Base-by-base conservation (phyloP, 306 rosid genomes). In the Neltuma alba region DNA sequence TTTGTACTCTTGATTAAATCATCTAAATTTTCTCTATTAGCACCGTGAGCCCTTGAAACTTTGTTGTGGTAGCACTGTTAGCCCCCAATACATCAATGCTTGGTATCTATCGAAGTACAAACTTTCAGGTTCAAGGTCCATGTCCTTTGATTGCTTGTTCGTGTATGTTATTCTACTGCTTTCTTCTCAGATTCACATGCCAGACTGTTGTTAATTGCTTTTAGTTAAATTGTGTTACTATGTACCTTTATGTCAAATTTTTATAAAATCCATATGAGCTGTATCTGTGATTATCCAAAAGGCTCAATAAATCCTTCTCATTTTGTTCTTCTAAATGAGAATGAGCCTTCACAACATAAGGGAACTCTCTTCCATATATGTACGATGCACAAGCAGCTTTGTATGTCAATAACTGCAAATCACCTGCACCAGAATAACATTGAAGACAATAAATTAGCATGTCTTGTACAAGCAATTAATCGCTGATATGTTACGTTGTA, bases 341-440 rank as follows among this genome's bases (percentile, higher is more conserved):
- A 78, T 37, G 61, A 76, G 86, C 91, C 74, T 87, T 75, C 54
- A 11, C 81, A 55, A 89, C 86, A n/a, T 52, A 94, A 74, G 70
- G 33, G 82, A 81, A 82, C 65, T 85, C 84, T 18, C 66, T 30
- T 11, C 93, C 97, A 61, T 89, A 94, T 78, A 94, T 87, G 79
- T 91, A 90, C 2, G 85, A 77, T 65, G 91, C 97, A 71, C 91
- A 86, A 9, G 95, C 91, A 54, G 97, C 97, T 91, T 94, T 94
- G 82, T 87, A 91, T 36, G 97, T 58, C 45, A 88, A 47, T 25
- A 91, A 85, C 83, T 85, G 87, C 88, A 91, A 76, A 81, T 89
- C 87, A 84, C 94, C 98, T 90, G 95, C 67, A 38, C 58, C 83
- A 85, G 52, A 81, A 18, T 28, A 42, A 79, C 66, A 83, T 27